These are phyloP conservation scores for Echium plantagineum DNA, from an alignment of 257 asterid genomes.

Conservation along the genomic window DNA sequence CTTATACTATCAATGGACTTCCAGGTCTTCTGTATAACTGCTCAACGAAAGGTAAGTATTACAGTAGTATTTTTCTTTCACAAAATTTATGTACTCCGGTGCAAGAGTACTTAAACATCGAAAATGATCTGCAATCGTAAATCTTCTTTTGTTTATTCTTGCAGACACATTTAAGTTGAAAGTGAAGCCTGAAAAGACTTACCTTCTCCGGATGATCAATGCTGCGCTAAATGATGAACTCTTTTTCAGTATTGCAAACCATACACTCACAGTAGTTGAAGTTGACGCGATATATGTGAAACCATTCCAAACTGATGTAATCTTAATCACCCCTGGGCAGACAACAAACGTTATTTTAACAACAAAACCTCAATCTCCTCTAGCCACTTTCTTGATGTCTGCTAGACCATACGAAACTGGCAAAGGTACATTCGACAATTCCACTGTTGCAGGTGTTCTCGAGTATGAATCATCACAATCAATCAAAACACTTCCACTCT, in stretches of 20 bases:
- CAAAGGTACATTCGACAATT: conserved; percentile 42
- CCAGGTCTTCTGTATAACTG: conserved; percentile 57
- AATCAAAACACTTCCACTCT: conserved; percentile 22
- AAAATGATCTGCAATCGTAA: neutral
- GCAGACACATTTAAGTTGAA: conserved; percentile 43
- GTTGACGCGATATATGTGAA: conserved; percentile 42
- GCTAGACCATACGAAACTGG: conserved; percentile 53
- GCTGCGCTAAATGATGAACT: conserved; percentile 57
- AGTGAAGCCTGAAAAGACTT: conserved; percentile 47
- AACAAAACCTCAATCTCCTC: conserved; percentile 27
- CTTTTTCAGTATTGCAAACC: conserved; percentile 49
- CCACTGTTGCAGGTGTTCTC: conserved; percentile 42
- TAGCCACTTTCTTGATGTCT: conserved; percentile 36
- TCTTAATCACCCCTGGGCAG: conserved; percentile 48
- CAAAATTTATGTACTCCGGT: neutral
- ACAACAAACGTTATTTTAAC: conserved; percentile 40
- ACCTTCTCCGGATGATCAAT: conserved; percentile 55
- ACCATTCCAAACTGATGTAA: conserved; percentile 32
- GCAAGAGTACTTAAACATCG: neutral
- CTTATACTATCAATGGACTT: conserved; percentile 53
- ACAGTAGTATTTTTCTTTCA: neutral
- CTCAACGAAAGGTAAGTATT: conserved; percentile 38
- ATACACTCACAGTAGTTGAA: conserved; percentile 36
- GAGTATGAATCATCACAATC: conserved; percentile 24
- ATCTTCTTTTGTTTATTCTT: neutral